Percentiles rank a stretch among this genome's conserved stretches.
These are phyloP conservation scores for Dorcoceras hygrometricum DNA, from an alignment of 257 asterid genomes.

Conservation along the genomic window DNA sequence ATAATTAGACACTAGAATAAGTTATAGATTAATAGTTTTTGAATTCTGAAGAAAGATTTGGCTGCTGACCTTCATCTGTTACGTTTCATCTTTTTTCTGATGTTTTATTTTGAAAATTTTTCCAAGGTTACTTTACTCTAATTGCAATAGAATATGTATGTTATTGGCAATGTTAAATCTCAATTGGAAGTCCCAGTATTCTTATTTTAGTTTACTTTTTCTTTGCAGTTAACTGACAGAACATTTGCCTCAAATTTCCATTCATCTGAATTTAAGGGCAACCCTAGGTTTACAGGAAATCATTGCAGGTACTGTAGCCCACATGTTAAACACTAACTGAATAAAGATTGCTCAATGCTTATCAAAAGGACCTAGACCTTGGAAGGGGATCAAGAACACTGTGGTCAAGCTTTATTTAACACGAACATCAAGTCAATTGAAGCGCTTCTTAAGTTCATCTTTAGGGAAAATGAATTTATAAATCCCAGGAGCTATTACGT, in stretches of 20 bases:
- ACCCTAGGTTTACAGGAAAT: conserved; percentile 43
- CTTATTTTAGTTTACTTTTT: conserved; percentile 14
- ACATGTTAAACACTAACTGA: conserved; percentile 7
- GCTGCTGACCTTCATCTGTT: not conserved
- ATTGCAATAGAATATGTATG: not conserved
- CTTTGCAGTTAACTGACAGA: conserved; percentile 57
- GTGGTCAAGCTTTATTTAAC: not conserved
- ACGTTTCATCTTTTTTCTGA: not conserved
- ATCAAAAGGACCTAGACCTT: not conserved
- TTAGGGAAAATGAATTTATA: conserved; percentile 15
- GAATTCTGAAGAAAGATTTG: conserved; percentile 2
- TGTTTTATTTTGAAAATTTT: not conserved
- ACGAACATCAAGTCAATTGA: conserved; percentile 7
- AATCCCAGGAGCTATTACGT: not conserved
- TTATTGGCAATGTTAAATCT: not conserved
- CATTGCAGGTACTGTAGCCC: conserved; percentile 51
- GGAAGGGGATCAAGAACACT: conserved; percentile 11
- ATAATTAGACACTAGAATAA: conserved; percentile 1
- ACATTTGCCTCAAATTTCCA: conserved; percentile 51
- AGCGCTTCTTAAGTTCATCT: not conserved
- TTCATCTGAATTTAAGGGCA: conserved; percentile 53
- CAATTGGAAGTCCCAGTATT: not conserved
- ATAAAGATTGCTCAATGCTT: not conserved
- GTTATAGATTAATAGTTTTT: conserved; percentile 11
- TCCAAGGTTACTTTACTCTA: too few relatives aligned